phyloP scores from a whole-genome alignment of 345 rosid genomes.

The Gossypium stocksii region DNA sequence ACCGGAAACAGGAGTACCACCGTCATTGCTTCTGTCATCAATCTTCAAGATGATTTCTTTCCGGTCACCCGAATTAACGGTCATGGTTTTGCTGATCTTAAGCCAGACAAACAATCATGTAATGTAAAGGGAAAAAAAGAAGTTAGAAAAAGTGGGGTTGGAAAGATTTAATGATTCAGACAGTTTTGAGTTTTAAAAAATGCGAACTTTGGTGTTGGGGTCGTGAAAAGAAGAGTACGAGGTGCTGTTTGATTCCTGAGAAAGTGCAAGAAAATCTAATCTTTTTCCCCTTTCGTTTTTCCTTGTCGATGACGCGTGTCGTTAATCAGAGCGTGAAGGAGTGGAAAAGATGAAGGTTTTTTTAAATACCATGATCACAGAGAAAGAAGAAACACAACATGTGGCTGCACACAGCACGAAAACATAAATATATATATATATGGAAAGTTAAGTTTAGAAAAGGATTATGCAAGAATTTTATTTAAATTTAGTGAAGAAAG shows the following conservation, averaged over 20 bases:
- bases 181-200: background rate
- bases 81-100: slow-evolving; percentile 25
- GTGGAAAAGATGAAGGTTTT: background rate
- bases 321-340: background rate
- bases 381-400: no score
- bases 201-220: background rate
- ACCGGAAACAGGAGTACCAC: slow-evolving; percentile 14
- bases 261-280: slow-evolving; percentile 6
- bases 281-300: background rate
- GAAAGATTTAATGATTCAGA: background rate
- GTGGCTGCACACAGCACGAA: no score
- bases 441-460: no score
- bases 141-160: background rate
- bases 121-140: background rate
- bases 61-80: slow-evolving; percentile 32
- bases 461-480: no score
- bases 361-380: no score
- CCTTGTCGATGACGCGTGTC: slow-evolving; percentile 6
- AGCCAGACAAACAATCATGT: background rate
- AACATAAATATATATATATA: no score
- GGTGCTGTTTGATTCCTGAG: slow-evolving; percentile 17
- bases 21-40: slow-evolving; percentile 23
- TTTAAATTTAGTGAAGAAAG: no score
- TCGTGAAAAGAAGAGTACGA: slow-evolving; percentile 5
- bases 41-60: slow-evolving; percentile 37